phyloP scores from a whole-genome alignment of 2,329 filamentous ascomycete species.

The Sporothrix curviconia region DNA sequence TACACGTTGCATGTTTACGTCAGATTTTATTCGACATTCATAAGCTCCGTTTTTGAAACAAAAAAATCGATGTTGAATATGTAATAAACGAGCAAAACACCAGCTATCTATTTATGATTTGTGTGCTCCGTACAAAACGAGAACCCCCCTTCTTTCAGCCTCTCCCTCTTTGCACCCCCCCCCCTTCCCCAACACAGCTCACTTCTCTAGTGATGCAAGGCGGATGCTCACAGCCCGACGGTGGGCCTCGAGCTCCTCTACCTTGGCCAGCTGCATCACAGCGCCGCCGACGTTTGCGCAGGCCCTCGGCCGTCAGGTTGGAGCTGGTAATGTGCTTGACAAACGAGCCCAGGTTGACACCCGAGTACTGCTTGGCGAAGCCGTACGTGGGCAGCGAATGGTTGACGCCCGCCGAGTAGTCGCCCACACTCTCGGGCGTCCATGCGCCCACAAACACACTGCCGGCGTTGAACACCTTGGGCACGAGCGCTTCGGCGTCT shows the following conservation, averaged over 20 bases:
- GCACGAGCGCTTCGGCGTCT: slow-evolving; percentile 66
- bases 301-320: slow-evolving; percentile 76
- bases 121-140: too few relatives aligned
- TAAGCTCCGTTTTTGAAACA: too few relatives aligned
- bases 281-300: slow-evolving; percentile 79
- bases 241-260: slow-evolving; percentile 93
- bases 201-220: slow-evolving; percentile 35
- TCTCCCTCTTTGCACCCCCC: not conserved
- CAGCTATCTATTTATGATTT: not conserved
- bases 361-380: slow-evolving; percentile 96
- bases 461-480: slow-evolving; percentile 83
- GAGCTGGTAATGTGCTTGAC: slow-evolving; percentile 97
- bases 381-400: slow-evolving; percentile 96
- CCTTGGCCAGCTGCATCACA: slow-evolving; percentile 90
- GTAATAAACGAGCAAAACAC: not conserved
- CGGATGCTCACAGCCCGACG: slow-evolving; percentile 81
- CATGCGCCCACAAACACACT: slow-evolving; percentile 93
- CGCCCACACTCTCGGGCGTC: slow-evolving; percentile 96
- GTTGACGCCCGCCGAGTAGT: slow-evolving; percentile 97
- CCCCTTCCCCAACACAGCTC: not conserved
- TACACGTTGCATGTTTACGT: too few relatives aligned
- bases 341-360: slow-evolving; percentile 92
- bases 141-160: too few relatives aligned
- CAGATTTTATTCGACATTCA: too few relatives aligned
- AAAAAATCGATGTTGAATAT: too few relatives aligned